These are phyloP conservation scores for Waltergamsia citrina DNA, from an alignment of 2,329 filamentous ascomycete species.

Conservation along the genomic window DNA sequence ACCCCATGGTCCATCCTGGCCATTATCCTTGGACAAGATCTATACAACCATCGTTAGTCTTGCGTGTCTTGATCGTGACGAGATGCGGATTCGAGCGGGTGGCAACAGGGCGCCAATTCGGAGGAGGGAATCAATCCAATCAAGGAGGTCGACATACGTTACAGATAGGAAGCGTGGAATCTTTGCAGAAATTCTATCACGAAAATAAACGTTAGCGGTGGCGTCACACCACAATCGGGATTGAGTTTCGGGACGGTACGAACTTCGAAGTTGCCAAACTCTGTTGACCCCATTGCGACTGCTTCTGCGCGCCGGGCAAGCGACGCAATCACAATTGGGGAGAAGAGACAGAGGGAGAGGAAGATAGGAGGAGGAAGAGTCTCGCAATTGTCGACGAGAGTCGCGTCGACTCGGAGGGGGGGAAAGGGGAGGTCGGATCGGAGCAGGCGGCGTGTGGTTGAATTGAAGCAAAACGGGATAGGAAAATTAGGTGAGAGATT, in stretches of 20 bases:
- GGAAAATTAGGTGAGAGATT: no score
- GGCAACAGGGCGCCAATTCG: no score
- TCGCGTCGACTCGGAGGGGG: neutral
- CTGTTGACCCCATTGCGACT: constrained; percentile 47
- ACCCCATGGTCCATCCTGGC: constrained; percentile 49
- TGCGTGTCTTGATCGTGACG: neutral
- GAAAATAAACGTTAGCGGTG: constrained; percentile 13
- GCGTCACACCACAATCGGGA: neutral
- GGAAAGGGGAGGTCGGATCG: no score
- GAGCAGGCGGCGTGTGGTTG: no score
- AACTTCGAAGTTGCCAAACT: constrained; percentile 54
- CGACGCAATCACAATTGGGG: neutral
- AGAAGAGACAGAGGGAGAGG: constrained; percentile 1
- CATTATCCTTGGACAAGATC: constrained; percentile 2
- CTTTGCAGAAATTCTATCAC: constrained; percentile 69
- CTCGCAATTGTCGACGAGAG: neutral
- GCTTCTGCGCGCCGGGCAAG: neutral
- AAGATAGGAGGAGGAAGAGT: neutral
- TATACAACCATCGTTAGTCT: no score
- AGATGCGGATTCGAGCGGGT: no score
- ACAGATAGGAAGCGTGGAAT: constrained; percentile 75
- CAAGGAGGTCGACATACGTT: constrained; percentile 51
- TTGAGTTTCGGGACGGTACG: constrained; percentile 13
- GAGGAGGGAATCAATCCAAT: no score
- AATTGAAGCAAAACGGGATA: no score